Base-by-base conservation (phyloP, 202 grass and related monocot genomes). In the Saccharum hybrid region DNA sequence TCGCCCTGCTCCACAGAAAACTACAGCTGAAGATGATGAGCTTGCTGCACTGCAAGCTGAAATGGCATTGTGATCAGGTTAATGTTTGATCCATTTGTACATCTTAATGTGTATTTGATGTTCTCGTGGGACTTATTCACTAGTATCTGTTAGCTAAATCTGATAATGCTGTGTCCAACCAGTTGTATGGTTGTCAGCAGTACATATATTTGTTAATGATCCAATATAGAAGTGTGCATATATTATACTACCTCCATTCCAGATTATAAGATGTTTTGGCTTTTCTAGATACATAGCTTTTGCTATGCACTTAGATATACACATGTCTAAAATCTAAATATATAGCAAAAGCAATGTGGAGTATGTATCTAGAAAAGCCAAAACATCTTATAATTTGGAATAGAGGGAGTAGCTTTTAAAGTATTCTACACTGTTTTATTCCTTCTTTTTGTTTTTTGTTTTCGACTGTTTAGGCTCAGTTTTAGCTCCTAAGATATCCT, bases 41-140 rank as follows among this genome's bases (percentile, higher is more conserved):
- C 96, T 99, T 89, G 96, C 93, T 52, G 89, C 91, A 43, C 73
- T 96, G 82, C 96, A 99, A 86, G 96, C 93, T 66, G 96, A 96
- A 86, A 96, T 96, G 96, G 93, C 96, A 31, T 86, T 99, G 82
- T 96, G 86, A 82, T 81, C 71, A 87, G 86, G 90, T 92, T 66
- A 66, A 4, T 75, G 9, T 57, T 68, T 76, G 63, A 54, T 66
- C 9, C 13, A 22, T 63, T 3, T 71, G 10, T 34, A 57, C 18
- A 62, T 9, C 54, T n/a, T 68, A 3, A 14, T 28, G 16, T 46
- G 30, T 38, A 12, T 31, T 61, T 74, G 14, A 2, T 66, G 12
- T 77, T 84, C 23, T 33, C 30, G 26, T 40, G 6, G 0, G 4
- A 45, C 15, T 49, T 21, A 28, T 14, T 60, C 45, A 14, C 40